phyloP scores from a whole-genome alignment of 1,139 yeast genomes.

The Wickerhamiella infanticola region DNA sequence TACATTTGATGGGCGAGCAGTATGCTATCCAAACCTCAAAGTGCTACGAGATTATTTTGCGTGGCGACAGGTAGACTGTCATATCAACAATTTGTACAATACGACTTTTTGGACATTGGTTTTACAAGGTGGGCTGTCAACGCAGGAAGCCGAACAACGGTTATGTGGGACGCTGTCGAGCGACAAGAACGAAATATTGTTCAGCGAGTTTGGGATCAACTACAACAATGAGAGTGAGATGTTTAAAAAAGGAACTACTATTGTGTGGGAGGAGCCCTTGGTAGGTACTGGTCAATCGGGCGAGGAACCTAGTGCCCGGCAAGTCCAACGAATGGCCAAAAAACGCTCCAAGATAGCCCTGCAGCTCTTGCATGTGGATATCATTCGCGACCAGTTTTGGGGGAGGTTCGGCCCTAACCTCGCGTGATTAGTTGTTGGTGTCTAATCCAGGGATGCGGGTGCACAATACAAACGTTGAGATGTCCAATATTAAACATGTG shows the following conservation, averaged over 20 bases:
- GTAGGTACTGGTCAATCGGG: constrained; percentile 3
- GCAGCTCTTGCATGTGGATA: constrained; percentile 36
- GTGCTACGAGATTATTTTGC: constrained; percentile 64
- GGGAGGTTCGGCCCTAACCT: constrained; percentile 1
- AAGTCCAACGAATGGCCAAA: constrained; percentile 35
- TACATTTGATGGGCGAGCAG: constrained; percentile 83
- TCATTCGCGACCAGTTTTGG: constrained; percentile 49
- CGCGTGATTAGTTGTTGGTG: too few relatives aligned
- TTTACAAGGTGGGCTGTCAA: constrained; percentile 46
- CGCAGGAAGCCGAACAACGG: constrained; percentile 62
- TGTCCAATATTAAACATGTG: too few relatives aligned
- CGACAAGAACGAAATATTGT: constrained; percentile 81
- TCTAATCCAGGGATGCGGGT: too few relatives aligned
- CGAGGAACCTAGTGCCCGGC: constrained; percentile 28
- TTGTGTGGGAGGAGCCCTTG: constrained; percentile 37
- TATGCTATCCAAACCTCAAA: constrained; percentile 53
- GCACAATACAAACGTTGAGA: too few relatives aligned
- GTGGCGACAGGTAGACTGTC: constrained; percentile 98
- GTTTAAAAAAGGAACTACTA: constrained; percentile 70
- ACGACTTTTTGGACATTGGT: constrained; percentile 89
- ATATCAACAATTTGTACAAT: constrained; percentile 83
- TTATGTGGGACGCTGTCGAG: constrained; percentile 59
- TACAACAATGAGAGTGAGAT: constrained; percentile 84
- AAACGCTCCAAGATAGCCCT: constrained; percentile 36
- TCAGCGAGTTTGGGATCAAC: constrained; percentile 61